Conservation (phyloP, 805 yeast genomes). For the Cyberlindnera suaveolens region DNA sequence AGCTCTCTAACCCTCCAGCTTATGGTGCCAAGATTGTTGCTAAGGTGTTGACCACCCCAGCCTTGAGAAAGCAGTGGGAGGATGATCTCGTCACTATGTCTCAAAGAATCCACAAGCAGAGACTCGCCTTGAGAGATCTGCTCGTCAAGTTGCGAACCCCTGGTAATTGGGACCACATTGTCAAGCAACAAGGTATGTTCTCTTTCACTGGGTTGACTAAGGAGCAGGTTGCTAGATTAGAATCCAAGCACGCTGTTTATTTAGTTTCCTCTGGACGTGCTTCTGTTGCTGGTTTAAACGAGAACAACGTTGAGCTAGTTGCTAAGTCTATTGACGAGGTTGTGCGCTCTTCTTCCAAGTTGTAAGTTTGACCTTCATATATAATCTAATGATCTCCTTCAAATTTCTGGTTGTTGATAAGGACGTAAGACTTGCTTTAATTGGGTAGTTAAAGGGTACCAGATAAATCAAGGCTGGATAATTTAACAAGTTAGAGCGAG, state of each 20-base stretch:
- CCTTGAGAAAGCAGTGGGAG: slow-evolving; percentile 73
- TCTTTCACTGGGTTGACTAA: slow-evolving; percentile 83
- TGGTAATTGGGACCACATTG: slow-evolving; percentile 90
- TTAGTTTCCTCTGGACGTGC: slow-evolving; percentile 82
- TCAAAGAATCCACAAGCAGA: slow-evolving; percentile 73
- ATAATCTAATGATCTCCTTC: no score
- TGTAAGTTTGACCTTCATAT: slow-evolving; percentile 5
- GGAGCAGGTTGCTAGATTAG: slow-evolving; percentile 72
- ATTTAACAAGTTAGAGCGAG: no score
- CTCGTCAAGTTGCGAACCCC: slow-evolving; percentile 68
- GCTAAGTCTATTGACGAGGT: slow-evolving; percentile 81
- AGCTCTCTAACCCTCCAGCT: slow-evolving; percentile 90
- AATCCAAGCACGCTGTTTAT: slow-evolving; percentile 74
- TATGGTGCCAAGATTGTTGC: slow-evolving; percentile 92
- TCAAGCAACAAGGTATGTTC: slow-evolving; percentile 92
- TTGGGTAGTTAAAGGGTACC: background rate
- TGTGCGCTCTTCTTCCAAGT: slow-evolving; percentile 33
- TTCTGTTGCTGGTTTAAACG: slow-evolving; percentile 89
- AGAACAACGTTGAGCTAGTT: slow-evolving; percentile 66
- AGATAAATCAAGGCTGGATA: background rate
- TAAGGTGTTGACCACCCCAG: slow-evolving; percentile 60
- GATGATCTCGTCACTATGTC: slow-evolving; percentile 83
- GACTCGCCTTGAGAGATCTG: slow-evolving; percentile 55
- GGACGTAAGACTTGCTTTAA: no score
- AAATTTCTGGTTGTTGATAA: no score